These are phyloP conservation scores for Euclidium syriacum DNA, from an alignment of 345 rosid species.

Conservation along the genomic window DNA sequence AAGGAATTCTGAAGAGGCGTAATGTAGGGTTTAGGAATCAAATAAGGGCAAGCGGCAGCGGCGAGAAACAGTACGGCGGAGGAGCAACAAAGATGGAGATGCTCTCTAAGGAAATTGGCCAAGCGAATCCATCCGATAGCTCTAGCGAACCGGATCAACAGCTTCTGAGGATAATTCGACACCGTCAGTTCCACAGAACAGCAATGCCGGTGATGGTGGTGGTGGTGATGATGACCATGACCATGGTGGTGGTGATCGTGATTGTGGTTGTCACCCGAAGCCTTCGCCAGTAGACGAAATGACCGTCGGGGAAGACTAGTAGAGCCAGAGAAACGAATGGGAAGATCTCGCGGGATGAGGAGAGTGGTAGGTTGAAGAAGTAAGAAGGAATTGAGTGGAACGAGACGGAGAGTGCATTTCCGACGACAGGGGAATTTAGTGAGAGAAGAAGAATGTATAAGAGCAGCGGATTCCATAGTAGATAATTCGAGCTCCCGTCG, in stretches of 20 bases:
- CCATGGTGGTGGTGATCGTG: conserved; percentile 23
- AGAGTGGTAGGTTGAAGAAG: no score
- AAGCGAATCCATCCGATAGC: conserved; percentile 65
- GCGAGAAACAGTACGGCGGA: conserved; percentile 67
- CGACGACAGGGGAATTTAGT: conserved; percentile 37
- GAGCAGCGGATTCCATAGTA: conserved; percentile 44
- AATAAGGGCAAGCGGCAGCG: conserved; percentile 73
- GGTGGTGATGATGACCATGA: conserved; percentile 36
- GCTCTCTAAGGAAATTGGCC: conserved; percentile 78
- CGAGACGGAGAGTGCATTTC: conserved; percentile 28
- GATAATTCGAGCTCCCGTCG: not conserved
- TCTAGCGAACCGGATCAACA: conserved; percentile 54
- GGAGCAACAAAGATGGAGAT: conserved; percentile 76
- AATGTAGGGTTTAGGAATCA: conserved; percentile 53
- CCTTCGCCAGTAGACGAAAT: conserved; percentile 22
- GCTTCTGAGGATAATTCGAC: conserved; percentile 46
- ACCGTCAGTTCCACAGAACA: conserved; percentile 24
- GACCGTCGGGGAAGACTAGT: conserved; percentile 13
- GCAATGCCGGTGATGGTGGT: conserved; percentile 36
- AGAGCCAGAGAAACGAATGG: conserved; percentile 27
- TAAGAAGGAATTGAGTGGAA: conserved; percentile 37
- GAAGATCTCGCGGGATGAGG: conserved; percentile 21
- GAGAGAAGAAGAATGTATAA: conserved; percentile 34
- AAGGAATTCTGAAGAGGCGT: conserved; percentile 64
- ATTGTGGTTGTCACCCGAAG: no score